Evolutionary conservation across 2,329 filamentous ascomycete species (phyloP).

Genomic region (Monosporascus sp.): DNA sequence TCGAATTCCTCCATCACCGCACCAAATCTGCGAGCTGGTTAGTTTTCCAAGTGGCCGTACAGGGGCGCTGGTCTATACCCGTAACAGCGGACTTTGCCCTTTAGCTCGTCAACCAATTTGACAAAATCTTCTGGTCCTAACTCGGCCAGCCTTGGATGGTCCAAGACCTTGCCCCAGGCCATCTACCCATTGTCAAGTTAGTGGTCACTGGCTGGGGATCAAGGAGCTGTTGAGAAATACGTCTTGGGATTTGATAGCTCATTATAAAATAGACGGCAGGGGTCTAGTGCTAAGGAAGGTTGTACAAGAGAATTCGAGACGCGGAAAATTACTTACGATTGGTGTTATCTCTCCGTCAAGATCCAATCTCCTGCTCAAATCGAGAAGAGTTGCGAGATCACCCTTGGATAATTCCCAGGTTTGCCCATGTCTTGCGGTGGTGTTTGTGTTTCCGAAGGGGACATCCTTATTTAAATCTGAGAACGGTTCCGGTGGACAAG

Average conservation of each 20-base stretch:
- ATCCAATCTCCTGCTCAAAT: constrained; percentile 76
- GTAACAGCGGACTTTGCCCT: constrained; percentile 82
- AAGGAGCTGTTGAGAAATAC: background rate
- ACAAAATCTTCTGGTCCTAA: constrained; percentile 65
- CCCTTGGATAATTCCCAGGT: constrained; percentile 75
- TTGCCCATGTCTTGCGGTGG: constrained; percentile 1
- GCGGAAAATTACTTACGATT: constrained; percentile 35
- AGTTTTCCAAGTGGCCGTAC: constrained; percentile 2
- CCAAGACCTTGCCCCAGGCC: constrained; percentile 81
- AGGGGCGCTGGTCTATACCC: constrained; percentile 55
- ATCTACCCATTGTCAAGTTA: constrained; percentile 38
- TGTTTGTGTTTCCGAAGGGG: constrained; percentile 45
- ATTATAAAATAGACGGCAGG: no score
- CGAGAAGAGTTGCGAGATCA: constrained; percentile 74
- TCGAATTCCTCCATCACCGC: constrained; percentile 64
- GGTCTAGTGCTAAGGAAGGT: background rate
- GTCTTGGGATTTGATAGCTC: background rate
- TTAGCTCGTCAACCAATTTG: constrained; percentile 66
- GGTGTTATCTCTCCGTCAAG: constrained; percentile 89
- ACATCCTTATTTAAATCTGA: constrained; percentile 42
- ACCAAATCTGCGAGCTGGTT: constrained; percentile 43
- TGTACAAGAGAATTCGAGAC: background rate
- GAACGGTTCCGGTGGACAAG: constrained; percentile 69
- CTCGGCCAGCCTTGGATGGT: constrained; percentile 62
- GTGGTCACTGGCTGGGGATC: background rate